phyloP scores from a whole-genome alignment of 2,329 filamentous ascomycete species.

The Chaetomiaceae sp. region DNA sequence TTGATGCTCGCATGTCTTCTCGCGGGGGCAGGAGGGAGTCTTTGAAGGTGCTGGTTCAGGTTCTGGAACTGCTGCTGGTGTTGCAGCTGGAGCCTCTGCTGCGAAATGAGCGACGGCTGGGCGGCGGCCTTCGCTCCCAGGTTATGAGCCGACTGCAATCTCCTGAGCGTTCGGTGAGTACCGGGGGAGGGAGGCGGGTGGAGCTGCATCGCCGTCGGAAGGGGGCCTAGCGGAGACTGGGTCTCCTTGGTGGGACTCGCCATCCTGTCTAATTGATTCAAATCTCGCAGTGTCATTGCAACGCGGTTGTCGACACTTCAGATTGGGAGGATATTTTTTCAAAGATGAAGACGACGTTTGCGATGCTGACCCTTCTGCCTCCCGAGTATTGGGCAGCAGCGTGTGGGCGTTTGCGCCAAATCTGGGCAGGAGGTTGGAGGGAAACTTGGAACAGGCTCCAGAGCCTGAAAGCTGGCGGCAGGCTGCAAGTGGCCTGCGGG shows the following conservation, averaged over 20 bases:
- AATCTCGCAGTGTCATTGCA: slow-evolving; percentile 18
- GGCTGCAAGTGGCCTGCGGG: slow-evolving; percentile 2
- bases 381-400: background rate
- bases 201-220: slow-evolving; percentile 41
- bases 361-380: background rate
- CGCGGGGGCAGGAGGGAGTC: slow-evolving; percentile 33
- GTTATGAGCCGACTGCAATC: slow-evolving; percentile 71
- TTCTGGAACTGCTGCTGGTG: slow-evolving; percentile 50
- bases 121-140: slow-evolving; percentile 52
- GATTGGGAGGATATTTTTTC: background rate
- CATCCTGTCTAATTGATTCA: slow-evolving; percentile 19
- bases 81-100: slow-evolving; percentile 47
- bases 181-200: slow-evolving; percentile 58
- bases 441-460: slow-evolving; percentile 1
- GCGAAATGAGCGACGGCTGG: slow-evolving; percentile 57
- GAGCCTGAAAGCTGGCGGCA: background rate
- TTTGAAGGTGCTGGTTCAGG: slow-evolving; percentile 38
- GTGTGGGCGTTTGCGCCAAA: slow-evolving; percentile 1
- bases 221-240: slow-evolving; percentile 13
- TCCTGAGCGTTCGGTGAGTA: slow-evolving; percentile 63
- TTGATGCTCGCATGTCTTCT: slow-evolving; percentile 35
- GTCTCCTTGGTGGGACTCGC: slow-evolving; percentile 20
- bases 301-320: background rate
- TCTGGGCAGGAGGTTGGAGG: slow-evolving; percentile 10
- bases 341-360: background rate